These are phyloP conservation scores for Senna tora DNA, from an alignment of 306 rosid species.

Conservation along the genomic window DNA sequence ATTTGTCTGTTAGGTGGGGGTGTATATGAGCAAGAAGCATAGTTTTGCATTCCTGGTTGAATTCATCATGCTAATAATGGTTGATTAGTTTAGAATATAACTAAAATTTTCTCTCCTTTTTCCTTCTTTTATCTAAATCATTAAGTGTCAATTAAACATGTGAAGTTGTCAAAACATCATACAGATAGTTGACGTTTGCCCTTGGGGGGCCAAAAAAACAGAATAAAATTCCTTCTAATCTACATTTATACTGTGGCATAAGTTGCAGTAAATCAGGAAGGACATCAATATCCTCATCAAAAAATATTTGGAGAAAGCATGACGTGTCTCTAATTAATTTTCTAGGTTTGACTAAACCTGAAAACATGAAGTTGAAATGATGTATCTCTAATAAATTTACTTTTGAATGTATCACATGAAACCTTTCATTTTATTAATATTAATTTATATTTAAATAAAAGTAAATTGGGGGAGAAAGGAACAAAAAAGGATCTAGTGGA, in stretches of 20 bases:
- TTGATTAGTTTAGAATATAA: slow-evolving; percentile 1
- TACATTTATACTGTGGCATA: not conserved
- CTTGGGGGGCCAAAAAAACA: not conserved
- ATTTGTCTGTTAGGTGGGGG: slow-evolving; percentile 6
- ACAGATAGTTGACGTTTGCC: not conserved
- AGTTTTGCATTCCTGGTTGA: slow-evolving; percentile 24
- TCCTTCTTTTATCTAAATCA: not conserved
- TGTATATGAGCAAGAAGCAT: slow-evolving; percentile 2
- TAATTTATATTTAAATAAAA: too few species aligned
- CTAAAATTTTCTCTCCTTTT: not conserved
- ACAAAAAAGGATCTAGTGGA: too few species aligned
- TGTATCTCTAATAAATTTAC: not conserved
- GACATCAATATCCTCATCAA: not conserved
- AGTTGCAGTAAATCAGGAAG: not conserved
- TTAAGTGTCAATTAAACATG: slow-evolving; percentile 2
- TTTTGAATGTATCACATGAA: not conserved
- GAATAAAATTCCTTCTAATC: not conserved
- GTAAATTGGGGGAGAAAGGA: not conserved
- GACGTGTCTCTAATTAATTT: not conserved
- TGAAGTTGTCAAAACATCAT: not conserved
- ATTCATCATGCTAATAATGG: slow-evolving; percentile 21
- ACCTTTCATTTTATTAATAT: too few species aligned
- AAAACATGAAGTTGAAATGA: not conserved
- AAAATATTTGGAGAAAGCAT: not conserved
- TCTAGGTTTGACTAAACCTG: not conserved